Conservation (phyloP, 805 yeast genomes). For the Yamadazyma nakazawae region DNA sequence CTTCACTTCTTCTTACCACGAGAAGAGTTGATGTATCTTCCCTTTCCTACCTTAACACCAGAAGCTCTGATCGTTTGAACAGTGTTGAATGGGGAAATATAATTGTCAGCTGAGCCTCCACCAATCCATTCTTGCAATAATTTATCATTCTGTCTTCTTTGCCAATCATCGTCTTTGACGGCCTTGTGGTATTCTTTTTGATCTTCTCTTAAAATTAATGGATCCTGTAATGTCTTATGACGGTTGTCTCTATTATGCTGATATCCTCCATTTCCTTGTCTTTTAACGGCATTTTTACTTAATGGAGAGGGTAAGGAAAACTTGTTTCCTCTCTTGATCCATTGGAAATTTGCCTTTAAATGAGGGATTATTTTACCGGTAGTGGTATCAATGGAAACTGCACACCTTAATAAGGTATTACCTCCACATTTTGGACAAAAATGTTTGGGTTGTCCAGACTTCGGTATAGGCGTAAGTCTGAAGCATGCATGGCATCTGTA, state of each 20-base stretch:
- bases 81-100: conserved; percentile 77
- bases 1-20: conserved; percentile 23
- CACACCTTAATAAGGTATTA: conserved; percentile 81
- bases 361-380: conserved; percentile 87
- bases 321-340: conserved; percentile 85
- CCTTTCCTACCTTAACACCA: conserved; percentile 80
- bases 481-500: conserved; percentile 97
- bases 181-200: conserved; percentile 92
- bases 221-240: conserved; percentile 46
- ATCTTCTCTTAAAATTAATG: conserved; percentile 75
- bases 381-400: conserved; percentile 74
- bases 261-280: conserved; percentile 74
- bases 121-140: conserved; percentile 86
- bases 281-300: conserved; percentile 68
- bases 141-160: conserved; percentile 80
- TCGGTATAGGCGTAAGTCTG: conserved; percentile 72
- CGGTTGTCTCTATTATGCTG: conserved; percentile 67
- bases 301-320: conserved; percentile 86
- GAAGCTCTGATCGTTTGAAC: conserved; percentile 41
- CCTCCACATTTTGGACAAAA: conserved; percentile 98
- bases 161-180: conserved; percentile 84
- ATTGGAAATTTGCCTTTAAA: conserved; percentile 85
- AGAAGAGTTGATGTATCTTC: conserved; percentile 74
- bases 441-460: conserved; percentile 71
- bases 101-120: conserved; percentile 87